Evolutionary conservation across 805 yeast species (phyloP), one percentile per base, ranked within the genome.

Genomic region (Saturnispora halmiae): DNA sequence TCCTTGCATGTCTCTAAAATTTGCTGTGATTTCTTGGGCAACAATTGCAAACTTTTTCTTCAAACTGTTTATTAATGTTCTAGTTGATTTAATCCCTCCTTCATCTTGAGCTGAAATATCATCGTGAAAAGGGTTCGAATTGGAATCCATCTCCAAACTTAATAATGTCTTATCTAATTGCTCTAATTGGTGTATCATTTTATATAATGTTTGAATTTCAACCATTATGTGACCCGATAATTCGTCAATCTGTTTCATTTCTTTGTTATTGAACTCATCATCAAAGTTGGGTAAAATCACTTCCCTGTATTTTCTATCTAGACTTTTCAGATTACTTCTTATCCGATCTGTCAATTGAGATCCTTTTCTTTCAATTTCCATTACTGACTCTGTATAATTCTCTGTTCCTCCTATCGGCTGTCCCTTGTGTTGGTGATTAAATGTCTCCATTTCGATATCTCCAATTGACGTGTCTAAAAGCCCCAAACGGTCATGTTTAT

Each of bases 241-340:
- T 39, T 73, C 73, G 53, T 92, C 96, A 45, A 92, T 86, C 14
- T 28, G 22, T 13, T 42, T 33, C 49, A 46, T 46, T 54, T 76
- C 75, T 38, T 70, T 71, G 48, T 88, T 96, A 49, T 85, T 82
- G 26, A 67, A 67, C 46, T 86, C 77, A 59, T 92, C 97, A 50
- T 75, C 79, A 56, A 86, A 84, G 16, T 92, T 92, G 2, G 96
- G 95, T 27, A 92, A 70, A 11, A 90, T 68, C 50, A 87, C 80
- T 61, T 80, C 82, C 58, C 82, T 80, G 58, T 92, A 92, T 27
- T 86, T 60, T 31, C 72, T 70, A 38, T 77, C 78, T 51, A 90
- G 68, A 50, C 72, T 74, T 38, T 69, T 73, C 49, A 83, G 70
- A 45, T 75, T 68, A 20, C 54, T 53, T 34, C 71, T 72, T 29